Base-by-base conservation (phyloP, 2,329 filamentous ascomycete species). In the Alternaria dauci region DNA sequence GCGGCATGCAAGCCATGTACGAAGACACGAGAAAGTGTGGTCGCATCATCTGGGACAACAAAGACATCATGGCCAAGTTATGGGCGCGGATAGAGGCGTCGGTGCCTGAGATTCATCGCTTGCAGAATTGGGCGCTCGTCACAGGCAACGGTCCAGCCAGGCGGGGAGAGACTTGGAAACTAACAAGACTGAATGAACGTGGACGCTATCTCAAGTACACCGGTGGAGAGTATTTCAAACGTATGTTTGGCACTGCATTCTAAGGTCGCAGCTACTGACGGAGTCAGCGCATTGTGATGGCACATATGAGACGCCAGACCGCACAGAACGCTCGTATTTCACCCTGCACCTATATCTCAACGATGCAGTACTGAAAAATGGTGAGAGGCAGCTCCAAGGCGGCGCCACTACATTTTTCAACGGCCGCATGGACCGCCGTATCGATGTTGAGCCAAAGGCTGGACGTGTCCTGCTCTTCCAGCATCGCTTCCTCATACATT, bases 201-300 rank as follows among this genome's bases (percentile, higher is more conserved):
- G 85, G 94, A 84, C 82, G 92, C 28, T 94, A 94, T 69, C 79
- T 96, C 52, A 89, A 87, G 71, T 95, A 95, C 74, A 83, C 83
- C 0, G 79, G 83, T 0, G 91, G 91, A 0, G 88, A 93, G 69
- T 94, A 89, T 73, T 95, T 96, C 70, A 85, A 84, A 61, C 83
- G 81, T 76, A 68, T 38, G 69, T 65, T 39, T 48, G 8, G 18
- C 12, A 16, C 23, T 39, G 8, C 11, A 8, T 47, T 2, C 5
- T 34, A 48, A 18, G 8, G 28, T 52, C 14, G 30, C 32, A 43
- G 48, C 18, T 54, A 41, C 64, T 74, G 50, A 76, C 53, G 25
- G 36, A 25, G 20, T 18, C 54, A 78, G 88, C 88, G 4, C 91
- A 94, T 72, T 88, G 85, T 66, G 91, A 94, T 71, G 88, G 86